Base-by-base conservation (phyloP, 2,329 filamentous ascomycete species). In the Fusarium tjaetaba region DNA sequence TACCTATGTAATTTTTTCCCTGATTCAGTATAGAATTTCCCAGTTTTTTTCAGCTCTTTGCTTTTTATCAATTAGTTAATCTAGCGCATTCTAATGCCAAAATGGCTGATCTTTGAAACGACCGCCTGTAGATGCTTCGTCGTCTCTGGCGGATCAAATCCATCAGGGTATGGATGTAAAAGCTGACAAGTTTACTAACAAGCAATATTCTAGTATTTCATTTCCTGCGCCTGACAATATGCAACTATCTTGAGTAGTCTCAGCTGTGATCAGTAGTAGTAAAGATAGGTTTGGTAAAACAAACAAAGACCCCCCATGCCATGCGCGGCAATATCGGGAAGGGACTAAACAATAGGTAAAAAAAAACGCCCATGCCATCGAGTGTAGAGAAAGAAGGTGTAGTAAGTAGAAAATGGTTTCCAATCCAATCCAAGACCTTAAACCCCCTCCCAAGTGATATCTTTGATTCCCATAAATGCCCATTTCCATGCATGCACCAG, bases 181-280 rank as follows among this genome's bases (percentile, higher is more conserved):
- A 32, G n/a, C 36, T 32, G 22, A 28, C 26, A 28, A 41, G 38
- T 36, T 41, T 15, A 45, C 22, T 58, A 61, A 49, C 36, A 61
- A 52, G 49, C 39, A 58, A 70, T 28, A 38, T 65, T 70, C 60
- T 72, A 70, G 45, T 73, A 65, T 66, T 69, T 74, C 70, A 73
- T 73, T 67, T 67, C 72, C 60, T 70, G 63, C 74, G 74, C 74
- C 74, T 68, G 74, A 75, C 73, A 76, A 60, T 75, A 76, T 75
- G 73, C 68, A 69, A 64, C 63, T 73, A 69, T 69, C 58, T 64
- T 58, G 51, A 28, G 45, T 58, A 68, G 55, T 72, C 28, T 53
- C 42, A 55, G 67, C 61, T 73, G 56, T 71, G 38, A 57, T 52
- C 62, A 58, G 59, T 62, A 53, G 55, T 65, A 52, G 28, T 39